Percentiles rank a stretch among this genome's conserved stretches.
These are phyloP conservation scores for Calonectria naviculata DNA, from an alignment of 2,329 filamentous ascomycete genomes.

Conservation along the genomic window DNA sequence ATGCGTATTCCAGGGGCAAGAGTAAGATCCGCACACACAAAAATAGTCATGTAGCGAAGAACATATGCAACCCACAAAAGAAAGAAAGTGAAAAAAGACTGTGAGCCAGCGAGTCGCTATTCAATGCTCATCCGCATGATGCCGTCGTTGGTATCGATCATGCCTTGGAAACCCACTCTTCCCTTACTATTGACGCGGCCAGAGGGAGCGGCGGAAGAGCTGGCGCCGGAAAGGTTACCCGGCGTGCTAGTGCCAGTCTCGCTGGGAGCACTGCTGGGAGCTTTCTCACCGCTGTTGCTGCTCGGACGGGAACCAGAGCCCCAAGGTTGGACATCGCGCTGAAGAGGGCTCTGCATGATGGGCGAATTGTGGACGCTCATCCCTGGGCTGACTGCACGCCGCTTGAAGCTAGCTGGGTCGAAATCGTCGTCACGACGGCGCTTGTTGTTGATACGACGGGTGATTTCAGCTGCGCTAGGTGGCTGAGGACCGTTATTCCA, in stretches of 20 bases:
- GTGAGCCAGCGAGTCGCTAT: conserved; percentile 51
- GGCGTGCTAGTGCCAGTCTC: conserved; percentile 55
- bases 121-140: conserved; percentile 98
- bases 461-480: conserved; percentile 78
- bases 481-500: conserved; percentile 53
- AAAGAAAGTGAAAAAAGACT: background rate
- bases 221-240: conserved; percentile 38
- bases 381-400: conserved; percentile 89
- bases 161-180: conserved; percentile 86
- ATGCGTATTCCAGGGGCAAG: background rate
- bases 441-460: conserved; percentile 82
- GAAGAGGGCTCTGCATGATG: conserved; percentile 84
- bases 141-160: conserved; percentile 95
- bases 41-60: background rate
- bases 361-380: conserved; percentile 93
- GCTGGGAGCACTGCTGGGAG: conserved; percentile 64
- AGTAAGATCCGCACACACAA: background rate
- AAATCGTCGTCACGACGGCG: conserved; percentile 92
- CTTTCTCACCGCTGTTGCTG: conserved; percentile 67
- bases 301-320: conserved; percentile 77
- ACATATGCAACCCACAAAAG: background rate
- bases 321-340: conserved; percentile 78
- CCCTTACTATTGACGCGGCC: conserved; percentile 66
- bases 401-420: conserved; percentile 88
- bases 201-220: conserved; percentile 49